A percentile compares a stretch with the other conserved stretches of the same genome.
Conservation (phyloP, 2,329 filamentous ascomycete species). For the Gnomoniopsis smithogilvyi region DNA sequence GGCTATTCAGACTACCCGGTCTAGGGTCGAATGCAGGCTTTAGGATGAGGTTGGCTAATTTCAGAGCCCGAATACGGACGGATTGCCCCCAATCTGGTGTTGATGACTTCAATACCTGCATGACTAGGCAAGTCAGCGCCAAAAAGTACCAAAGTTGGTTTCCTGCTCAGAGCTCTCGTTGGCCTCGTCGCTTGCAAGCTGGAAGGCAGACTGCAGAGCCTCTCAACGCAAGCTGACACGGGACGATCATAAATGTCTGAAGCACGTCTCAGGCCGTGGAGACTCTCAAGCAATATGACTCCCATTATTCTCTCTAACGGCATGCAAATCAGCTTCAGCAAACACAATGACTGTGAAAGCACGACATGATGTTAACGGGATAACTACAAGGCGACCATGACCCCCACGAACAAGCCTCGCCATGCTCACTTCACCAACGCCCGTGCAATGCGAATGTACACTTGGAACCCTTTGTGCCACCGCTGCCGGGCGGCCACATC, state of each 20-base stretch:
- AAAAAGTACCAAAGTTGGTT: background rate
- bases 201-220: no score
- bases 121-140: background rate
- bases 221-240: no score
- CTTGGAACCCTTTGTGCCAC: background rate
- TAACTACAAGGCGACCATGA: background rate
- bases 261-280: slow-evolving; percentile 6
- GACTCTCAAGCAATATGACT: slow-evolving; percentile 26
- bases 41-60: background rate
- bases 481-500: slow-evolving; percentile 26
- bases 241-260: no score
- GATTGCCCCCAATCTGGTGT: background rate
- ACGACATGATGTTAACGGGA: background rate
- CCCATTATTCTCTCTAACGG: slow-evolving; percentile 31
- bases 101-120: background rate
- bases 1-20: background rate
- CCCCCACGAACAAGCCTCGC: background rate
- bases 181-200: slow-evolving; percentile 20
- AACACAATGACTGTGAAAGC: slow-evolving; percentile 42
- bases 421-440: background rate
- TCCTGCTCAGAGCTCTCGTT: slow-evolving; percentile 22
- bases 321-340: slow-evolving; percentile 37
- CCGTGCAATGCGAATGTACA: background rate
- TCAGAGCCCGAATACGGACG: no score
- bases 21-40: background rate